A percentile compares a stretch with the other conserved stretches of the same genome.
Conservation (phyloP, 1,284 basidiomycete species). For the Pisolithus thermaeus region DNA sequence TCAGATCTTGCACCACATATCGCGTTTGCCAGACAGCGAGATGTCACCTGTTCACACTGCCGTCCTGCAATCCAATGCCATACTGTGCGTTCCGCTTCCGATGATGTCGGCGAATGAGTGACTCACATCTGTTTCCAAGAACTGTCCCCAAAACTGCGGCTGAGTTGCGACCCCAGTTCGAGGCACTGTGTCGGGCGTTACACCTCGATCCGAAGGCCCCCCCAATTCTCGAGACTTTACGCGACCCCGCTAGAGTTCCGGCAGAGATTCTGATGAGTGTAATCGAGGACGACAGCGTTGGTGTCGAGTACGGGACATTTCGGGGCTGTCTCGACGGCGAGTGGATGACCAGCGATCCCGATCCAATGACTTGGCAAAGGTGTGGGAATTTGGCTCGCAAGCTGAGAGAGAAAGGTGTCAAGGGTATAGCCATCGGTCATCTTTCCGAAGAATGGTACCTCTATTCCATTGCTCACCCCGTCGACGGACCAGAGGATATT, state of each 20-base stretch:
- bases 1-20: constrained; percentile 66
- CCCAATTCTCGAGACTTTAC: constrained; percentile 43
- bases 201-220: constrained; percentile 47
- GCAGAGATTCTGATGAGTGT: constrained; percentile 45
- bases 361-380: constrained; percentile 67
- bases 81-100: constrained; percentile 42
- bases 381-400: constrained; percentile 50
- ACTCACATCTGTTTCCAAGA: constrained; percentile 17
- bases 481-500: constrained; percentile 43
- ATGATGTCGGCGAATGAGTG: constrained; percentile 10
- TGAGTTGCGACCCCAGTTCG: constrained; percentile 57
- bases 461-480: constrained; percentile 63
- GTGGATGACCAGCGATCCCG: constrained; percentile 48
- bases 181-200: constrained; percentile 51
- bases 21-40: constrained; percentile 51
- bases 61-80: constrained; percentile 66
- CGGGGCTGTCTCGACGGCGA: constrained; percentile 55
- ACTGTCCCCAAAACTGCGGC: constrained; percentile 50
- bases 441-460: constrained; percentile 73
- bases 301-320: constrained; percentile 54
- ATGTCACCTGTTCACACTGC: constrained; percentile 62
- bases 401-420: constrained; percentile 53
- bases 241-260: constrained; percentile 43
- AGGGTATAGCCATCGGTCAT: constrained; percentile 59
- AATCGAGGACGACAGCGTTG: constrained; percentile 52